Evolutionary conservation across 257 asterid genomes (phyloP).

Genomic region (Perilla frutescens): DNA sequence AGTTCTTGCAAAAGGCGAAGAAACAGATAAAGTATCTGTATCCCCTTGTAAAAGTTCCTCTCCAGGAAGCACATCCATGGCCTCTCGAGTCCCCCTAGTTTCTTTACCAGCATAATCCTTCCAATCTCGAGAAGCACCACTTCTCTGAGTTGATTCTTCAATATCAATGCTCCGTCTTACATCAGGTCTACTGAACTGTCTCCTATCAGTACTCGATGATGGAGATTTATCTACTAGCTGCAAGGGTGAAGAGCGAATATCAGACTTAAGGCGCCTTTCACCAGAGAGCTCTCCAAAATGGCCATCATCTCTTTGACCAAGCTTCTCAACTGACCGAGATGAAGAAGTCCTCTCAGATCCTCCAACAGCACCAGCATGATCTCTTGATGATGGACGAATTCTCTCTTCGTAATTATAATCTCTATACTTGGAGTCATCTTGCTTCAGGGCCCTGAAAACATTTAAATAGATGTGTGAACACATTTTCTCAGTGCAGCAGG

Average conservation of each 20-base stretch:
- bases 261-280: conserved; percentile 77
- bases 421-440: conserved; percentile 81
- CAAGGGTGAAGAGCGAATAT: conserved; percentile 65
- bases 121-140: conserved; percentile 74
- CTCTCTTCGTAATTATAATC: conserved; percentile 82
- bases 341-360: conserved; percentile 59
- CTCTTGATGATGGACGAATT: conserved; percentile 63
- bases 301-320: conserved; percentile 65
- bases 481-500: not conserved
- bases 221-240: conserved; percentile 77
- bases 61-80: conserved; percentile 58
- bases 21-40: conserved; percentile 63
- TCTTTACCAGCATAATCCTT: conserved; percentile 65
- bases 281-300: conserved; percentile 63
- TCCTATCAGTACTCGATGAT: conserved; percentile 64
- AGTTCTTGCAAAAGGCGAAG: conserved; percentile 81
- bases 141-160: conserved; percentile 77
- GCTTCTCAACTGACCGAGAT: conserved; percentile 70
- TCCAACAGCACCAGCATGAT: conserved; percentile 55
- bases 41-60: conserved; percentile 72
- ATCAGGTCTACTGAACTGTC: conserved; percentile 67
- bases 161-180: conserved; percentile 64
- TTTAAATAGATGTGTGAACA: conserved; percentile 22
- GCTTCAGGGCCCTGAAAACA: conserved; percentile 69
- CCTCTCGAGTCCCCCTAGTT: conserved; percentile 68